These are phyloP conservation scores for Candida caryicola DNA, from an alignment of 805 yeast species.

Conservation along the genomic window DNA sequence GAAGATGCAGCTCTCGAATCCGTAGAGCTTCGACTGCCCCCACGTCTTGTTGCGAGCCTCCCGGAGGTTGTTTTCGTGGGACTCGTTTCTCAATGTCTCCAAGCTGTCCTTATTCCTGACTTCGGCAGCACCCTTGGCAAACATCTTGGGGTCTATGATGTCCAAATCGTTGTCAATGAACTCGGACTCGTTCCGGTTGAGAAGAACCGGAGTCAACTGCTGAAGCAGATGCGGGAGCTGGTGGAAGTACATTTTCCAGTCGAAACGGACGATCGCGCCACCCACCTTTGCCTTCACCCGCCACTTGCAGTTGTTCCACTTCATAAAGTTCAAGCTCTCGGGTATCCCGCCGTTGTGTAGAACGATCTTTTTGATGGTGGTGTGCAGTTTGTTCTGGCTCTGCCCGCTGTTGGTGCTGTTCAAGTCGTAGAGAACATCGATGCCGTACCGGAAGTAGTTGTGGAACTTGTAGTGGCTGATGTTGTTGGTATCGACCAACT, in stretches of 20 bases:
- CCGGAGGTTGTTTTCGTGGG: too few species aligned
- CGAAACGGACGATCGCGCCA: conserved; percentile 10
- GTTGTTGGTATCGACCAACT: conserved; percentile 3
- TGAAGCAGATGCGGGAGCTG: conserved; percentile 23
- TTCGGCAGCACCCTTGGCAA: background rate
- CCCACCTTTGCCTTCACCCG: conserved; percentile 17
- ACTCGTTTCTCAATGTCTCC: too few species aligned
- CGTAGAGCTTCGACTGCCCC: conserved; percentile 44
- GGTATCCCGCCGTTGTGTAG: conserved; percentile 51
- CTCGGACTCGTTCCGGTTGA: conserved; percentile 41
- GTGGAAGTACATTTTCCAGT: conserved; percentile 30
- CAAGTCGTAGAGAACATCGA: conserved; percentile 52
- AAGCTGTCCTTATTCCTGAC: conserved; percentile 1
- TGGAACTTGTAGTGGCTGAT: conserved; percentile 41
- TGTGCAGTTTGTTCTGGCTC: conserved; percentile 11
- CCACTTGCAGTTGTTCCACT: conserved; percentile 53
- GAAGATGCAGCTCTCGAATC: conserved; percentile 39
- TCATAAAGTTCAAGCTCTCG: conserved; percentile 52
- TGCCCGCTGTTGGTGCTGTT: conserved; percentile 10
- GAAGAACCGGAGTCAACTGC: conserved; percentile 30
- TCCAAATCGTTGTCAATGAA: conserved; percentile 36
- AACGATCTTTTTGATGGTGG: conserved; percentile 41
- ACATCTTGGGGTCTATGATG: conserved; percentile 19
- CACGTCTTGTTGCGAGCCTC: too few species aligned
- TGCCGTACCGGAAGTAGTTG: conserved; percentile 54